phyloP scores from a whole-genome alignment of 1,284 basidiomycete species.

The Ceratobasidium sp. region DNA sequence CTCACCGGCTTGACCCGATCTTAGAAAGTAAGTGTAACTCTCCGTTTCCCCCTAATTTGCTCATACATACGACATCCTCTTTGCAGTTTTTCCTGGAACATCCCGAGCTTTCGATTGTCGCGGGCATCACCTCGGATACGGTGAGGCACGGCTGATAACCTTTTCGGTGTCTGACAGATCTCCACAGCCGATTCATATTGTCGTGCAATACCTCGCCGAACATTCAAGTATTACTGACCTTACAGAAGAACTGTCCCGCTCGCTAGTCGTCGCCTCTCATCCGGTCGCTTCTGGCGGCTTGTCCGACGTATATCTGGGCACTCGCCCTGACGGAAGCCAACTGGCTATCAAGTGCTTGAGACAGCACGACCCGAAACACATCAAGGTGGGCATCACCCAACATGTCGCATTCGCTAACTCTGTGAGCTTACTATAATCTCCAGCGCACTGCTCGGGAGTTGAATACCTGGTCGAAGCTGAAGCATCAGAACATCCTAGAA shows the following conservation, averaged over 20 bases:
- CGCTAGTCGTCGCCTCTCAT: background rate
- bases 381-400: background rate
- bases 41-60: too few relatives aligned
- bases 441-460: slow-evolving; percentile 5
- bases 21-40: too few relatives aligned
- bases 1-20: too few relatives aligned
- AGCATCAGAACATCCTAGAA: background rate
- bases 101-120: background rate
- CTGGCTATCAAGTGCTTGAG: background rate
- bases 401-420: background rate
- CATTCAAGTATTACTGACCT: background rate
- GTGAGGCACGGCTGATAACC: too few relatives aligned
- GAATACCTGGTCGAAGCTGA: slow-evolving; percentile 9
- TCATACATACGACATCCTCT: too few relatives aligned
- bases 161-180: background rate
- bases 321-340: background rate
- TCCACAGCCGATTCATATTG: background rate
- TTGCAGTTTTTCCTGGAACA: background rate
- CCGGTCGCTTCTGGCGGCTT: background rate
- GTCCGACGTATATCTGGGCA: background rate
- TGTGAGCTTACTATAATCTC: background rate
- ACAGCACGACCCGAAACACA: background rate
- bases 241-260: background rate
- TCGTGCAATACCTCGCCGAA: background rate
- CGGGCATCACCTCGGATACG: too few relatives aligned